Evolutionary conservation across 2,329 filamentous ascomycete genomes (phyloP).

Genomic region (Elsinoe batatas): DNA sequence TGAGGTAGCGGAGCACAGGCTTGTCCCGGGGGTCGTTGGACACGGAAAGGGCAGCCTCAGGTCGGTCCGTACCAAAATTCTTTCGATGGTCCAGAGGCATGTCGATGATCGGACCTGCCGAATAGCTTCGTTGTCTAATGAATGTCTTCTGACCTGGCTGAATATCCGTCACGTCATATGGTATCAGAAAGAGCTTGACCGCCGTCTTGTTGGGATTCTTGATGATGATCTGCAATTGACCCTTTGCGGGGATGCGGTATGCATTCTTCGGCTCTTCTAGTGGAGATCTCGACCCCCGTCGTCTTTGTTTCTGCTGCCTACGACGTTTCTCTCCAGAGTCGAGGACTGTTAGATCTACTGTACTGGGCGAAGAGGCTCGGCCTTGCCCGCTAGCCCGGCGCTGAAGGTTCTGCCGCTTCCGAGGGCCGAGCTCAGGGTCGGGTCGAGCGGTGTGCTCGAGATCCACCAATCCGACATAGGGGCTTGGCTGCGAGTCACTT

Average conservation of each 20-base stretch:
- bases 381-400: conserved; percentile 14
- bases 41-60: conserved; percentile 43
- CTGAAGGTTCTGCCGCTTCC: not conserved
- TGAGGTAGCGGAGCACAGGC: conserved; percentile 75
- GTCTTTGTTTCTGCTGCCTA: conserved; percentile 44
- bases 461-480: conserved; percentile 89
- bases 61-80: conserved; percentile 43
- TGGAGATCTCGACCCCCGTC: conserved; percentile 42
- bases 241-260: conserved; percentile 88
- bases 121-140: conserved; percentile 87
- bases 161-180: conserved; percentile 89
- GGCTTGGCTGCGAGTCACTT: conserved; percentile 74
- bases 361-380: conserved; percentile 20
- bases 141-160: conserved; percentile 91
- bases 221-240: conserved; percentile 91
- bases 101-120: conserved; percentile 73
- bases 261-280: conserved; percentile 73
- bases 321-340: conserved; percentile 21
- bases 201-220: conserved; percentile 98
- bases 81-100: conserved; percentile 43
- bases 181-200: conserved; percentile 88
- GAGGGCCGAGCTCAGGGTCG: not conserved
- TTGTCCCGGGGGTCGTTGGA: conserved; percentile 47
- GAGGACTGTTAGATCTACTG: not conserved
- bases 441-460: conserved; percentile 58